Conservation (phyloP, 208 protist genomes). For the Acanthamoeba sp. region DNA sequence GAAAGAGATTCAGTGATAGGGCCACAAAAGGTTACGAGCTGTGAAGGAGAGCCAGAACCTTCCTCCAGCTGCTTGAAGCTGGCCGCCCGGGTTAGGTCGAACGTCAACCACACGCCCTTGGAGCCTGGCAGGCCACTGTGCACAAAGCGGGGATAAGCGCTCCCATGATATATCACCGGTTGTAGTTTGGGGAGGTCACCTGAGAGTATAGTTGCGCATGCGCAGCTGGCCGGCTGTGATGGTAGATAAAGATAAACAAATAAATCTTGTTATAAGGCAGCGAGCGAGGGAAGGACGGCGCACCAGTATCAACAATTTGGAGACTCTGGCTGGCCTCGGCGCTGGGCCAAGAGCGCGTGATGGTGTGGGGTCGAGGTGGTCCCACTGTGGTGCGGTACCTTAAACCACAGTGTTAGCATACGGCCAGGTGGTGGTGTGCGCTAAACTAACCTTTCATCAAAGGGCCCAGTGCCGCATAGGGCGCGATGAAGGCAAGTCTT, state of each 20-base stretch:
- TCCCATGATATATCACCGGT: too few relatives aligned
- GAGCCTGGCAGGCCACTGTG: background rate
- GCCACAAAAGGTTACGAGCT: background rate
- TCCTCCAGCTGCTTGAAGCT: conserved; percentile 46
- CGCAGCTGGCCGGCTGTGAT: conserved; percentile 19
- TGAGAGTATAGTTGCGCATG: conserved; percentile 47
- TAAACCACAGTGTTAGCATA: background rate
- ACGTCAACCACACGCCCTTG: background rate
- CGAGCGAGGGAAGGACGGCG: background rate
- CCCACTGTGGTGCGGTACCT: conserved; percentile 20
- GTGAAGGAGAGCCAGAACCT: background rate
- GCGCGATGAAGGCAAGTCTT: conserved; percentile 3
- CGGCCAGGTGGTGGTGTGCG: background rate
- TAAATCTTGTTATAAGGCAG: background rate
- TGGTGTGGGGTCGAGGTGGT: background rate
- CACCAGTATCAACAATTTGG: conserved; percentile 4
- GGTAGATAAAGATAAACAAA: too few relatives aligned
- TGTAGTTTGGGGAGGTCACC: background rate
- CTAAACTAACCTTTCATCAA: conserved; percentile 13
- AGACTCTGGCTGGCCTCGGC: background rate
- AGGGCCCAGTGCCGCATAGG: background rate
- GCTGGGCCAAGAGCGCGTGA: background rate
- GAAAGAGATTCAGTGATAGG: background rate
- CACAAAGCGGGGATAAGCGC: too few relatives aligned
- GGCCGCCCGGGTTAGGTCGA: background rate